Conservation (phyloP, 108 stramenopile species). For the Cyclotella kingstonii region DNA sequence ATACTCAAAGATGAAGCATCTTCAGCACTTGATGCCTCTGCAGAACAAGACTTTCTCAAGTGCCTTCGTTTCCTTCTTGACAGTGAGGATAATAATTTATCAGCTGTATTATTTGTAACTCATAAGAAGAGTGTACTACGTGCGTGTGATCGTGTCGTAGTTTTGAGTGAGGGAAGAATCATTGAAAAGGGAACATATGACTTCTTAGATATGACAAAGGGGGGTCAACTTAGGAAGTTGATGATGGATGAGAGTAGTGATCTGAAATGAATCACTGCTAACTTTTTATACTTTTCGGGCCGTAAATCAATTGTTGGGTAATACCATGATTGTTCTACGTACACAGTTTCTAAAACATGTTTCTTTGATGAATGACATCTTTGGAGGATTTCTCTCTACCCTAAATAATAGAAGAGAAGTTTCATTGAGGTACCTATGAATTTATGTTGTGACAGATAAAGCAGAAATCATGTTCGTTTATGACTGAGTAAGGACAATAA, state of each 20-base stretch:
- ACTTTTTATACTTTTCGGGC: not conserved
- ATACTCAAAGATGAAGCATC: constrained; percentile 27
- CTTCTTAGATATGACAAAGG: constrained; percentile 11
- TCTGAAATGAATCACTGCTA: not conserved
- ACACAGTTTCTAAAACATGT: too few species aligned
- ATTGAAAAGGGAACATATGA: constrained; percentile 16
- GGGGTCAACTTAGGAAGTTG: constrained; percentile 11
- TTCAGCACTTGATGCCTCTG: constrained; percentile 36
- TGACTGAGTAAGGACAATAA: too few species aligned
- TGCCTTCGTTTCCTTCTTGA: constrained; percentile 34
- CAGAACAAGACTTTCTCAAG: constrained; percentile 40
- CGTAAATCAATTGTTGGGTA: too few species aligned
- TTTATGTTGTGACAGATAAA: too few species aligned
- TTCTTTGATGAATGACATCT: too few species aligned
- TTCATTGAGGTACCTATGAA: too few species aligned
- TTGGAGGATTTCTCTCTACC: too few species aligned
- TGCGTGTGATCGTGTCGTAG: constrained; percentile 34
- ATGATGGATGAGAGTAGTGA: constrained; percentile 19
- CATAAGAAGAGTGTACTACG: constrained; percentile 41
- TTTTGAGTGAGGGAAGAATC: constrained; percentile 32
- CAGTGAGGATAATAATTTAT: constrained; percentile 40
- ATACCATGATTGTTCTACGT: too few species aligned
- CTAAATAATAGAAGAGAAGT: too few species aligned
- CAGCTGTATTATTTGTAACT: constrained; percentile 38
- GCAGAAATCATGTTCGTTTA: too few species aligned